Base-by-base conservation (phyloP, 2,329 filamentous ascomycete species). In the Alternaria incomplexa region DNA sequence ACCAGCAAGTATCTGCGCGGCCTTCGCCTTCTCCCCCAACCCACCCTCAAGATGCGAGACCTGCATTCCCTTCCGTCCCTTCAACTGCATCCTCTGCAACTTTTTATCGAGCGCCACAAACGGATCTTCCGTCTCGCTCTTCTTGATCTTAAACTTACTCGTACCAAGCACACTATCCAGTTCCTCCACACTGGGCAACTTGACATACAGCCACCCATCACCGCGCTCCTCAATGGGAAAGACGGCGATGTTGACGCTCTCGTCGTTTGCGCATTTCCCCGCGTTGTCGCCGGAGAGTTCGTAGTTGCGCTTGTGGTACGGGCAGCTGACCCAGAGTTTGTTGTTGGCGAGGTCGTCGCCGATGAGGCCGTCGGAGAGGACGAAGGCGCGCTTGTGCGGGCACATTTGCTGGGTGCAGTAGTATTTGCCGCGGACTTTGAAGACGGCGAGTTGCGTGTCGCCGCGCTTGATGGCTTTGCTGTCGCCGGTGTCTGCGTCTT, bases 371-470 rank as follows among this genome's bases (percentile, higher is more conserved):
- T 97, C 94, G 0, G 91, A 91, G 25, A 97, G 87, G n/a, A 94
- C 90, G 74, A 97, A 97, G 1, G 93, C 90, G 11, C 93, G 90
- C 81, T 95, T 96, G 82, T 97, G 93, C 10, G 93, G 93, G 78
- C 93, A 97, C 93, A 97, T 97, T 77, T 97, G 93, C 82, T 97
- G 93, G 13, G 91, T 91, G 62, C 92, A 91, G 79, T 95, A 95
- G 84, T 90, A 96, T 57, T 87, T 87, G 20, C 93, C 93, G 57
- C 88, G 87, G 65, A 97, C 87, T 72, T 93, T 91, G 88, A 94
- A 97, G 56, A 97, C 83, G 8, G 93, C 93, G 2, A 97, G 86
- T 79, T 97, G 93, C 0, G 93, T 97, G 78, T 97, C 93, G 46
- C 93, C 92, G 46, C 92, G 88, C 83, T 96, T 96, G 80, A 97